Evolutionary conservation across 108 stramenopile species (phyloP).

Genomic region (Cylindrotheca closterium): DNA sequence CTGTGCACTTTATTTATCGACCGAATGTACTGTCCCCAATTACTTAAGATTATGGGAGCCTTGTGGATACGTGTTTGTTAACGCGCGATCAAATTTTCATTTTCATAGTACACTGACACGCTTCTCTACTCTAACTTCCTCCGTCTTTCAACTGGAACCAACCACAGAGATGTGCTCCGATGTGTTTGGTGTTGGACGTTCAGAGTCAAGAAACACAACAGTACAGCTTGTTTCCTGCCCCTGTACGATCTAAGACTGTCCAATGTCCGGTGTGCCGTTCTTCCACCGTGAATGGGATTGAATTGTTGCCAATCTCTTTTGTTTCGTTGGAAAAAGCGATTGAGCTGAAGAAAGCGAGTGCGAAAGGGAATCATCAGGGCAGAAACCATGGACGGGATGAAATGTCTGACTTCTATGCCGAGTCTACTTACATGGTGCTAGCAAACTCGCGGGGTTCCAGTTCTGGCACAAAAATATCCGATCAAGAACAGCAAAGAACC

Average conservation of each 20-base stretch:
- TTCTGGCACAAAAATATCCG: conserved; percentile 25
- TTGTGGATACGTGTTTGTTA: no score
- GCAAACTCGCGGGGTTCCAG: conserved; percentile 13
- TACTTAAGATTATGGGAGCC: no score
- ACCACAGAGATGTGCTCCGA: conserved; percentile 42
- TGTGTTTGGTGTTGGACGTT: conserved; percentile 33
- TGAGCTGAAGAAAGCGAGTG: conserved; percentile 22
- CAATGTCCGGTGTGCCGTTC: conserved; percentile 39
- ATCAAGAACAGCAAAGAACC: conserved; percentile 53
- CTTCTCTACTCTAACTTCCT: no score
- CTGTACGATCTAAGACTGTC: conserved; percentile 4
- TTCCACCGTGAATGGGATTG: conserved; percentile 30
- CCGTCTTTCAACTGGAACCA: background rate
- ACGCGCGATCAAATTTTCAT: no score
- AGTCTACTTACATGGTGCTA: conserved; percentile 41
- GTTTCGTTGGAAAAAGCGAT: conserved; percentile 43
- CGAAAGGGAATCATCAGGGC: background rate
- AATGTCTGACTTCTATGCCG: conserved; percentile 31
- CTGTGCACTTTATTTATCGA: no score
- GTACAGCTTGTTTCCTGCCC: conserved; percentile 23
- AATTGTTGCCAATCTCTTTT: conserved; percentile 37
- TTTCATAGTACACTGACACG: no score
- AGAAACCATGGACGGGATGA: conserved; percentile 25
- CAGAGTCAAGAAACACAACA: conserved; percentile 19
- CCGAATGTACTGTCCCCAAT: no score